Percentiles rank a stretch among this genome's conserved stretches.
phyloP scores from a whole-genome alignment of 768 basidiomycete genomes.

The Gelatoporia subvermispora region DNA sequence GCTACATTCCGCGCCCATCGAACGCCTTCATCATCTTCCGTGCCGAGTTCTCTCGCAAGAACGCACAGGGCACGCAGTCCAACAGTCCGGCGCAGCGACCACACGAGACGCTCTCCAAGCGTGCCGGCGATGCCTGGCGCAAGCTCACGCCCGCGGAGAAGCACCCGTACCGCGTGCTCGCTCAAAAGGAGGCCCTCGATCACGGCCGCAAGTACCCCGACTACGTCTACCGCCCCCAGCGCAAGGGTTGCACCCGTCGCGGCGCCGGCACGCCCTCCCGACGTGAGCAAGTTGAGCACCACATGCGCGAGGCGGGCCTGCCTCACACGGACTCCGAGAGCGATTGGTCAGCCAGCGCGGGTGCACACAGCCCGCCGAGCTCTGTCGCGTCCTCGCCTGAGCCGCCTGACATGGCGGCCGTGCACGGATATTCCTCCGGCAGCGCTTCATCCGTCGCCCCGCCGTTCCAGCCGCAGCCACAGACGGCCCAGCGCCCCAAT shows the following conservation, averaged over 20 bases:
- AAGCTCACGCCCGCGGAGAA: conserved; percentile 45
- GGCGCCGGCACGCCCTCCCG: conserved; percentile 15
- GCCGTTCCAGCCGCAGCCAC: background rate
- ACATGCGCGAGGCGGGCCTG: conserved; percentile 10
- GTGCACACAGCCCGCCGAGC: background rate
- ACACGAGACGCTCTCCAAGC: conserved; percentile 61
- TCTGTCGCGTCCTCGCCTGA: conserved; percentile 17
- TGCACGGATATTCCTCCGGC: conserved; percentile 6
- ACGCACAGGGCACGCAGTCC: conserved; percentile 34
- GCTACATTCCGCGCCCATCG: conserved; percentile 50
- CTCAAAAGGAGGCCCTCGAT: conserved; percentile 49
- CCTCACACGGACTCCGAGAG: conserved; percentile 5
- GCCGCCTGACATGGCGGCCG: conserved; percentile 4
- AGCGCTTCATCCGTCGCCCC: conserved; percentile 5
- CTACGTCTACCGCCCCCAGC: conserved; percentile 55
- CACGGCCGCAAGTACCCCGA: conserved; percentile 52
- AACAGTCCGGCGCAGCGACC: conserved; percentile 11
- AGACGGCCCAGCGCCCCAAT: background rate
- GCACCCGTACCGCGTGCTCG: conserved; percentile 44
- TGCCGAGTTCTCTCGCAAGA: conserved; percentile 53
- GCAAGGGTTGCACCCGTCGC: conserved; percentile 7
- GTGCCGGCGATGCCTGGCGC: conserved; percentile 75
- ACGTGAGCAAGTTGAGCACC: conserved; percentile 24
- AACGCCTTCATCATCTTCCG: conserved; percentile 75
- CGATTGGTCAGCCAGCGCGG: conserved; percentile 5